Base-by-base conservation (phyloP, 352 stramenopile species). In the Globisporangium middletonii region DNA sequence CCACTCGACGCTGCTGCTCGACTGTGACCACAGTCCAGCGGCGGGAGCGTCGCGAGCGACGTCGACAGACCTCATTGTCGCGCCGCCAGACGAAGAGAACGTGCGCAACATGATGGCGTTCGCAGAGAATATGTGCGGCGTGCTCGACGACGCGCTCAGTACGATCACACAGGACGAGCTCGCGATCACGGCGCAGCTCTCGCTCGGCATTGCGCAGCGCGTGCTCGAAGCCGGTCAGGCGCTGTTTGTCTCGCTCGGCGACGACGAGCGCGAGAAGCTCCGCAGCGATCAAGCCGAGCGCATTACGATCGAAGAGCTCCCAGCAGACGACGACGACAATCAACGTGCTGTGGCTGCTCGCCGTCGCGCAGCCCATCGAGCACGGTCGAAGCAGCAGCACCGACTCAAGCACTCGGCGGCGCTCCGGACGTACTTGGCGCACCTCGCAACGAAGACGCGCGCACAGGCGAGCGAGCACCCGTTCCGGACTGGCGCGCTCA, bases 161-260 rank as follows among this genome's bases (percentile, higher is more conserved):
- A 90, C 81, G 35, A 90, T 93, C 60, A 80, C 77, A 3, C 67
- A 86, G 57, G 79, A 89, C 52, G 83, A 93, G 58, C 67, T 90
- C 28, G 56, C 69, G 9, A 47, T 93, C 7, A 80, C 80, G 9
- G 73, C 79, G 1, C 83, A 91, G 57, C 63, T 93, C 16, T 90
- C 79, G 51, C 69, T 93, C 9, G 71, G 68, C n/a, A 79, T 93
- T 47, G 75, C 83, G 23, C 77, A 91, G 64, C 86, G 83, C 42
- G 59, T 91, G 19, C 63, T 93, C 12, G 69, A 91, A 51, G 77
- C 77, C 26, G 83, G 83, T 0, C 77, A 89, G 52, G 58, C 77
- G 38, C 50, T 93, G 26, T 91, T 93, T 50, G 70, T 77, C 58
- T 90, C 83, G 42, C 63, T 93, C 37, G 75, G 79, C 16, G 78